phyloP scores from a whole-genome alignment of 305 asterid species.

The Lippia alba region DNA sequence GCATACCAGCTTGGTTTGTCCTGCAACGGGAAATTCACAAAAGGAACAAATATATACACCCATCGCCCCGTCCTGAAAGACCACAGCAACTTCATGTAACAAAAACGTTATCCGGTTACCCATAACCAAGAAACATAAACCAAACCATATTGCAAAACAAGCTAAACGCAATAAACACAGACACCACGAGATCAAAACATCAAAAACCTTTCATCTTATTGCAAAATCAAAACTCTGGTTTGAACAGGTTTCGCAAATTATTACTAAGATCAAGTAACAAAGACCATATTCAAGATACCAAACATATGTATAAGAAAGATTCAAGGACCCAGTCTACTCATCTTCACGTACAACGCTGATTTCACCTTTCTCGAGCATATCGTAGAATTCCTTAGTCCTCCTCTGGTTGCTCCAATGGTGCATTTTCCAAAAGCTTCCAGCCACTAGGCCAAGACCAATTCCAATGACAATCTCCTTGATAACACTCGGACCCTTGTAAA shows the following conservation, averaged over 20 bases:
- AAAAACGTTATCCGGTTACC: background rate
- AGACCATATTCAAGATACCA: slow-evolving; percentile 6
- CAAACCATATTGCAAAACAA: background rate
- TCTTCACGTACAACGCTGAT: slow-evolving; percentile 59
- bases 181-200: background rate
- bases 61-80: background rate
- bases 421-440: slow-evolving; percentile 71
- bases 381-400: slow-evolving; percentile 54
- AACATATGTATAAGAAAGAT: slow-evolving; percentile 1
- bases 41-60: background rate
- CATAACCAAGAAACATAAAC: background rate
- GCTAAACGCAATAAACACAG: background rate
- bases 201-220: background rate
- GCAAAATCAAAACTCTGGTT: slow-evolving; percentile 7
- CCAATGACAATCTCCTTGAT: slow-evolving; percentile 63
- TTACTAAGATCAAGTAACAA: background rate
- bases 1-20: background rate
- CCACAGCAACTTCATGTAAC: background rate
- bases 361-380: slow-evolving; percentile 58
- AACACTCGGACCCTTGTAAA: slow-evolving; percentile 63
- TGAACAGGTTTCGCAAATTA: background rate
- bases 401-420: slow-evolving; percentile 69
- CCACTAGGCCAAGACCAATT: slow-evolving; percentile 51
- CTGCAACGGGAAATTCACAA: background rate
- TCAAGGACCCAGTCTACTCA: slow-evolving; percentile 39